Conservation (phyloP, 2,329 filamentous ascomycete species). For the Westerdykella sp. region DNA sequence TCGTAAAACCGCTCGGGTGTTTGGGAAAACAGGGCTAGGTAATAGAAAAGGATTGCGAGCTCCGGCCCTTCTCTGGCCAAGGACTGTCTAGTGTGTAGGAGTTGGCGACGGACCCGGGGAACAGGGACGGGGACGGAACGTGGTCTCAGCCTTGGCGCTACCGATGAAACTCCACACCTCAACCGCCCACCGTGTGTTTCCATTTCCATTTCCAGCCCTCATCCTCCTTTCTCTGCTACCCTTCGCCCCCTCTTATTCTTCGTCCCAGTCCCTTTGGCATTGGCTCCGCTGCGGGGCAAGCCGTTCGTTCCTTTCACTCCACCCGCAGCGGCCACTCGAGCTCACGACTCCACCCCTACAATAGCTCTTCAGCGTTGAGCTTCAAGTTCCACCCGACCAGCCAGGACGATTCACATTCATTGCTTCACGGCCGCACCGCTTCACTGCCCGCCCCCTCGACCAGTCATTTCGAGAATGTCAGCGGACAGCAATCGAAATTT, state of each 20-base stretch:
- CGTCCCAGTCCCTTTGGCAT: neutral
- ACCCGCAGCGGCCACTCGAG: neutral
- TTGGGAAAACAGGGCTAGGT: neutral
- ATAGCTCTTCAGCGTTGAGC: neutral
- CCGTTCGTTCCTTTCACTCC: neutral
- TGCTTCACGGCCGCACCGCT: too few relatives aligned
- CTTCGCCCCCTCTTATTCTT: neutral
- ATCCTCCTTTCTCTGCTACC: neutral
- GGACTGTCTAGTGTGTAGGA: neutral
- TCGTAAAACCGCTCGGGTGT: neutral
- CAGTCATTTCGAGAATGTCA: conserved; percentile 22
- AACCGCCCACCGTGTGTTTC: neutral
- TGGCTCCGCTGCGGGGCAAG: neutral
- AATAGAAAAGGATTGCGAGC: neutral
- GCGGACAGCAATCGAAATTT: conserved; percentile 14
- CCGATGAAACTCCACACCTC: too few relatives aligned
- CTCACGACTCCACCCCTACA: neutral
- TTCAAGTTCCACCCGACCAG: too few relatives aligned
- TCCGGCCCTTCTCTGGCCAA: neutral
- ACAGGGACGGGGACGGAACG: too few relatives aligned
- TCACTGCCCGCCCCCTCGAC: neutral
- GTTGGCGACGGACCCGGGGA: too few relatives aligned
- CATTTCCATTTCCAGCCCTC: neutral
- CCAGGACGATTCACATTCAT: too few relatives aligned
- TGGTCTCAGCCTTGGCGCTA: too few relatives aligned